Conservation (phyloP, 495 filamentous ascomycete species). For the Halenospora varia region DNA sequence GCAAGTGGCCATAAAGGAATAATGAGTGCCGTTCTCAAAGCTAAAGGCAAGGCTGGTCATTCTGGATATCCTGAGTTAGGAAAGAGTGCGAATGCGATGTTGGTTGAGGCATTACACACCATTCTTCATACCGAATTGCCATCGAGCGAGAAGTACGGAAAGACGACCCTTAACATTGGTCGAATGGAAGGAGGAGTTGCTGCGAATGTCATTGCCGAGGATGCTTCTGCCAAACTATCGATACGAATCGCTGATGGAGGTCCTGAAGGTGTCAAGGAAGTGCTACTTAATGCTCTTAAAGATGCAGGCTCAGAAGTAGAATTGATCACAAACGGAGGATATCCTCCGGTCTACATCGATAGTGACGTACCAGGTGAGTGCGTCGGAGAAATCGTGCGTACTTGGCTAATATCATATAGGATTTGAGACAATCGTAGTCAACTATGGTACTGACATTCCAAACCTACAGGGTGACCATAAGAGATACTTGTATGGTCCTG, state of each 20-base stretch:
- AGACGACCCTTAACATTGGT: constrained; percentile 86
- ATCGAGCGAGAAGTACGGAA: constrained; percentile 68
- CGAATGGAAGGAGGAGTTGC: constrained; percentile 77
- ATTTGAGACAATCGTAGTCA: constrained; percentile 74
- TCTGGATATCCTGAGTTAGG: constrained; percentile 88
- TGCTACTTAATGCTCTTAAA: constrained; percentile 56
- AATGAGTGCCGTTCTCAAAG: constrained; percentile 55
- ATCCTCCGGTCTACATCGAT: constrained; percentile 73
- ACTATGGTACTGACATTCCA: constrained; percentile 91
- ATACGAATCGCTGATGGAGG: constrained; percentile 73
- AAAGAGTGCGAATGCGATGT: constrained; percentile 68
- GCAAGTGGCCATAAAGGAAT: constrained; percentile 89
- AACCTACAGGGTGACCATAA: constrained; percentile 68
- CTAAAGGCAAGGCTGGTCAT: constrained; percentile 76
- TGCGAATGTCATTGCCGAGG: constrained; percentile 77
- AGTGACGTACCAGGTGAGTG: constrained; percentile 66
- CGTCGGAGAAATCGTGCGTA: neutral
- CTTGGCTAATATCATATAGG: constrained; percentile 34
- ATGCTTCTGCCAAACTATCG: constrained; percentile 61
- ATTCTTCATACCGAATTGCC: constrained; percentile 68
- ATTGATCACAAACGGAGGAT: constrained; percentile 54
- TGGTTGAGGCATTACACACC: constrained; percentile 61
- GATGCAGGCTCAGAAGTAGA: constrained; percentile 55
- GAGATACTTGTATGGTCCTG: constrained; percentile 46
- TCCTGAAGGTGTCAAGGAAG: constrained; percentile 47